Evolutionary conservation across 257 asterid genomes (phyloP), one percentile per base, ranked within the genome.

Genomic region (Solanum okadae): DNA sequence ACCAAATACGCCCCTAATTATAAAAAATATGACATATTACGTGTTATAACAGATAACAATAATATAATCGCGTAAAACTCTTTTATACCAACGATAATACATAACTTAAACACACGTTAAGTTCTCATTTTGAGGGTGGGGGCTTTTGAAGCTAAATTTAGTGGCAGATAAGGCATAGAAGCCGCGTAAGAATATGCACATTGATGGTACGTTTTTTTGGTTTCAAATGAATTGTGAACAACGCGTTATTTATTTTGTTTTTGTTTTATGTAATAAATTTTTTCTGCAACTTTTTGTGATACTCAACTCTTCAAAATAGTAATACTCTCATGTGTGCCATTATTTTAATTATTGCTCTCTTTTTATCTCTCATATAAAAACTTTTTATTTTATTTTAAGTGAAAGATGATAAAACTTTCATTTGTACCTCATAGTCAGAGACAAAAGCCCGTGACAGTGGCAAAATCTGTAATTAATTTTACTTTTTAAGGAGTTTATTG

Each of bases 361-460:
- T 37, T 56, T 11, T 76, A 37, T 76, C 34, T 23, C 61, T 27
- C 67, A 2, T 81, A 81, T 10, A 15, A 27, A 81, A 46, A 16
- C 8, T 13, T 44, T 35, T 11, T 20, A 22, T 76, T 81, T 25
- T 78, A 42, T 10, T 27, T 81, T 15, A 29, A 81, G 68, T 9
- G 86, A 81, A 81, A 46, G 29, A 81, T 84, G 85, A 70, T 73
- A 78, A 88, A 88, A 63, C n/a, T 87, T 25, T 84, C 89, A 87
- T 84, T 89, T 86, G 94, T 86, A 90, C 93, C 83, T 91, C 38
- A 68, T 37, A 88, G 84, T 90, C 87, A 86, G 49, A 86, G 94
- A 94, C 95, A 92, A 92, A 90, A 72, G 63, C 95, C 96, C 94
- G 96, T 94, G 96, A 93, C 91, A 81, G 35, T 91, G 93, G 71